A percentile compares a stretch with the other conserved stretches of the same genome.
phyloP scores from a whole-genome alignment of 768 basidiomycete species.

The Termitomyces sp. region DNA sequence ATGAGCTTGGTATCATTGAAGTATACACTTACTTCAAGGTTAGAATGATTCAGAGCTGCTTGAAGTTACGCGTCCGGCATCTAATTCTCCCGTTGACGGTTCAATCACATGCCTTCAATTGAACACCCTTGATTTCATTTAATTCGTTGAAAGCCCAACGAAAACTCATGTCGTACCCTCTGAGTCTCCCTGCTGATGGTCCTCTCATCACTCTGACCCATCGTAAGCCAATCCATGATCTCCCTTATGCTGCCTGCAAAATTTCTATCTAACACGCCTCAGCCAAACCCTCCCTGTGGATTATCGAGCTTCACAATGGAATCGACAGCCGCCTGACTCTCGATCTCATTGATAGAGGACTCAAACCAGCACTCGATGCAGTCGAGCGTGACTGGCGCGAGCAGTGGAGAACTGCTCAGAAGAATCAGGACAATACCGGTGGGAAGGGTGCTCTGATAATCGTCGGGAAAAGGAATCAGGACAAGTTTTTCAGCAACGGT shows the following conservation, averaged over 20 bases:
- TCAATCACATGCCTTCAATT: slow-evolving; percentile 19
- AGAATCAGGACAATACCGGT: slow-evolving; percentile 40
- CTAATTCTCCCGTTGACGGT: not conserved
- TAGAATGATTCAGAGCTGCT: no score
- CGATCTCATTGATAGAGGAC: slow-evolving; percentile 47
- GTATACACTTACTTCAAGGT: no score
- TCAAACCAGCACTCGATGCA: slow-evolving; percentile 66
- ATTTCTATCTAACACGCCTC: not conserved
- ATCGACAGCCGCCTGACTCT: slow-evolving; percentile 66
- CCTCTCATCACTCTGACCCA: slow-evolving; percentile 65
- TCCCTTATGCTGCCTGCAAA: not conserved
- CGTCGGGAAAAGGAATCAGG: slow-evolving; percentile 66
- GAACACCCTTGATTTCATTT: not conserved
- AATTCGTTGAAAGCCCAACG: not conserved
- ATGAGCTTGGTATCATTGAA: no score
- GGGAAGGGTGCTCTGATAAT: slow-evolving; percentile 73
- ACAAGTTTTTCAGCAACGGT: slow-evolving; percentile 91
- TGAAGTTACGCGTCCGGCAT: not conserved
- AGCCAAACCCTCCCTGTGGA: slow-evolving; percentile 64
- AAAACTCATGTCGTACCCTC: slow-evolving; percentile 36
- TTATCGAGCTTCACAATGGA: slow-evolving; percentile 78
- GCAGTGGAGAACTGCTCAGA: slow-evolving; percentile 38
- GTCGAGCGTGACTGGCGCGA: slow-evolving; percentile 72
- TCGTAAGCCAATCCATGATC: slow-evolving; percentile 34
- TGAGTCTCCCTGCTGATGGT: slow-evolving; percentile 41